These are phyloP conservation scores for Hirschioporus abietinus DNA, from an alignment of 768 basidiomycete species.

Conservation along the genomic window DNA sequence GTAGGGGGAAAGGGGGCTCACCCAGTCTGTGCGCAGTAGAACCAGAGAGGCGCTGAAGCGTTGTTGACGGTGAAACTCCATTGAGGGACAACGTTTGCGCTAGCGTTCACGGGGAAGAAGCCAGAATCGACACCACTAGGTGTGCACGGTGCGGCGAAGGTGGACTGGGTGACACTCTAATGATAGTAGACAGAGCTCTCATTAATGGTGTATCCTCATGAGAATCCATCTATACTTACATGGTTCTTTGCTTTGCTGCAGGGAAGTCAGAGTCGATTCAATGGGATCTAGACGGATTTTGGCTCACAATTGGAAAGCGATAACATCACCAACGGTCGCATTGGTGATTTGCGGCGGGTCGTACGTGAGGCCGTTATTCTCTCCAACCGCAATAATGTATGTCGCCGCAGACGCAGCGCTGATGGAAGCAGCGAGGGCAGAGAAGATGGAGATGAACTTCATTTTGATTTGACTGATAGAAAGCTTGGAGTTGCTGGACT, in stretches of 20 bases:
- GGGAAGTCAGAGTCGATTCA: constrained; percentile 14
- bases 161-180: constrained; percentile 57
- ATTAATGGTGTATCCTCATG: constrained; percentile 1
- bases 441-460: constrained; percentile 40
- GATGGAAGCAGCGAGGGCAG: constrained; percentile 37
- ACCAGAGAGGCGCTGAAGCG: constrained; percentile 49
- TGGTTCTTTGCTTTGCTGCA: constrained; percentile 40
- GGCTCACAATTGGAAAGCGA: constrained; percentile 51
- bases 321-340: constrained; percentile 39
- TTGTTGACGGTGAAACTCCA: constrained; percentile 45
- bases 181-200: constrained; percentile 5
- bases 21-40: constrained; percentile 50
- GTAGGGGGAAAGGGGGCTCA: constrained; percentile 11
- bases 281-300: constrained; percentile 14
- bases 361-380: constrained; percentile 22
- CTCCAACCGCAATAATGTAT: constrained; percentile 24
- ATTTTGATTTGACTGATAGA: constrained; percentile 32
- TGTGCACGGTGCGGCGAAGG: constrained; percentile 50
- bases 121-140: constrained; percentile 46
- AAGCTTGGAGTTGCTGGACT: constrained; percentile 10
- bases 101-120: constrained; percentile 34
- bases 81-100: constrained; percentile 30
- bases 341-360: constrained; percentile 30
- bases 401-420: constrained; percentile 32
- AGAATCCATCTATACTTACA: constrained; percentile 21